Conservation (phyloP, 2,329 filamentous ascomycete genomes). For the Penicillium sp. region DNA sequence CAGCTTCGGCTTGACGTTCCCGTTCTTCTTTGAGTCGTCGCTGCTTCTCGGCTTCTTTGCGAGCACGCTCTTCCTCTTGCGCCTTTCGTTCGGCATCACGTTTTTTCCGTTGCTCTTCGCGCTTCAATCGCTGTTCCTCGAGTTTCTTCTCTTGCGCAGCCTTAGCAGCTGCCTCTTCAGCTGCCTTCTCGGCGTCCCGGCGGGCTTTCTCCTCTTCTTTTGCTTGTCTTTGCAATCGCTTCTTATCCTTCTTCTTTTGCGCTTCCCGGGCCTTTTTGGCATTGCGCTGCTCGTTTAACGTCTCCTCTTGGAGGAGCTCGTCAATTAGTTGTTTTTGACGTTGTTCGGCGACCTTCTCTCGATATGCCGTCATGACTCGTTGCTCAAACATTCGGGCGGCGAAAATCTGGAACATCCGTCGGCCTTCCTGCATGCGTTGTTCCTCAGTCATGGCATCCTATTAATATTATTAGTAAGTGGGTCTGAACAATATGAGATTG, state of each 20-base stretch:
- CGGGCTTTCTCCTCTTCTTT: slow-evolving; percentile 88
- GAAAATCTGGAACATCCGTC: slow-evolving; percentile 99
- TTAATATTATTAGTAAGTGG: slow-evolving; percentile 37
- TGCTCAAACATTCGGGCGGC: slow-evolving; percentile 99
- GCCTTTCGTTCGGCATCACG: slow-evolving; percentile 87
- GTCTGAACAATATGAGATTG: slow-evolving; percentile 18
- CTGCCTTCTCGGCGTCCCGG: slow-evolving; percentile 84
- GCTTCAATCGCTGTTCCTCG: slow-evolving; percentile 77
- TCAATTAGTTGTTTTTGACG: slow-evolving; percentile 87
- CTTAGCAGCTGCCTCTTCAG: slow-evolving; percentile 74
- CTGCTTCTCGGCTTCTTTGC: slow-evolving; percentile 82
- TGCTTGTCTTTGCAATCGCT: slow-evolving; percentile 80
- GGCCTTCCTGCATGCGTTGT: slow-evolving; percentile 97
- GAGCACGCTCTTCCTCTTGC: slow-evolving; percentile 80
- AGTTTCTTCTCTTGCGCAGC: slow-evolving; percentile 74
- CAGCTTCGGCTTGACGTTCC: slow-evolving; percentile 78
- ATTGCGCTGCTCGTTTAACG: slow-evolving; percentile 73
- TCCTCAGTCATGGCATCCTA: slow-evolving; percentile 97
- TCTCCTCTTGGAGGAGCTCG: slow-evolving; percentile 83
- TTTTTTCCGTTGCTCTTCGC: slow-evolving; percentile 88
- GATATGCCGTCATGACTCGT: slow-evolving; percentile 91
- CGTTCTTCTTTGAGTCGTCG: slow-evolving; percentile 78
- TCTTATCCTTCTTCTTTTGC: slow-evolving; percentile 93
- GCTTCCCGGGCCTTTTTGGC: slow-evolving; percentile 93
- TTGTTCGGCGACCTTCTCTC: slow-evolving; percentile 92